Evolutionary conservation across 345 rosid species (phyloP), one percentile per base, ranked within the genome.

Genomic region (Eutrema yunnanense): DNA sequence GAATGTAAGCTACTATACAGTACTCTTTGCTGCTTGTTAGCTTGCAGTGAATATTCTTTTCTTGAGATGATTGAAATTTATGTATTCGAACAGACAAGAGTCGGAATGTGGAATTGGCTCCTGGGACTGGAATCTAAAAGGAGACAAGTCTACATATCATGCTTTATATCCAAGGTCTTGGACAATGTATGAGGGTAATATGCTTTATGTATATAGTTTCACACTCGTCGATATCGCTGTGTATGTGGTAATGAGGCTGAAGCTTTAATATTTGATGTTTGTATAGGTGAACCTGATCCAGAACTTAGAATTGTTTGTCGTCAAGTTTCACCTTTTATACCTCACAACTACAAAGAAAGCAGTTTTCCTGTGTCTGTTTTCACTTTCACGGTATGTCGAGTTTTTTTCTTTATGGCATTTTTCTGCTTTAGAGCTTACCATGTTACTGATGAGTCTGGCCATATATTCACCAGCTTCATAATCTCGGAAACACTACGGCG

Each of bases 151-250:
- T 66, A 95, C 92, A 60, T 95, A 92, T 74, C 96, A 95, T 83
- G 99, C 96, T 70, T 80, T 95, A 71, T 92, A 84, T 76, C 97
- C 99, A 8, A 90, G 99, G 85, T 86, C 99, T 36, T 95, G 99
- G 98, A 95, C 98, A 6, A 78, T 83, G 19, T 86, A 90, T 74
- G 97, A 92, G 16, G 98, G 99, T 95, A 88, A 80, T 71, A 64
- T 33, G 37, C 9, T 62, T 30, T 61, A 8, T 48, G n/a, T 47
- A 29, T 6, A 37, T 37, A 69, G 26, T 27, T 52, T 69, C 16
- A 53, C 37, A 14, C 44, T 52, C 4, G 22, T 14, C 9, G 2
- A 54, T 32, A 10, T 51, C 22, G 6, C 0, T 62, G 27, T 3
- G 0, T 63, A 6, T 37, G 12, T 40, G 9, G 4, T 60, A 30